A percentile compares a stretch with the other conserved stretches of the same genome.
Evolutionary conservation across 2,329 filamentous ascomycete genomes (phyloP).

Genomic region (Neoscytalidium dimidiatum): DNA sequence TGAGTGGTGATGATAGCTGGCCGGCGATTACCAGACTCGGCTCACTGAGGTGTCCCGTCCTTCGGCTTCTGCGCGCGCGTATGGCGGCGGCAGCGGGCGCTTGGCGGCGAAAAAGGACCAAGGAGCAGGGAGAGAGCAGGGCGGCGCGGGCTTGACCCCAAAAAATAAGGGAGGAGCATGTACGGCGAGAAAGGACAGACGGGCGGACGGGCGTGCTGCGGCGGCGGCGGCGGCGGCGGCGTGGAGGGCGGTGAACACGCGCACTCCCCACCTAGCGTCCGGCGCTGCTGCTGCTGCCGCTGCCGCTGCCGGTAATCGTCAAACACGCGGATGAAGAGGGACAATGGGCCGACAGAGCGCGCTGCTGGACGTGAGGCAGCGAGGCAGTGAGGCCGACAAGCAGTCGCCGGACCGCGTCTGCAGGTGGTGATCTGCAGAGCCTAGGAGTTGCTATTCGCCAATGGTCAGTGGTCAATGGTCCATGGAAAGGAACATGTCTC

Average conservation of each 20-base stretch:
- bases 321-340: slow-evolving; percentile 9
- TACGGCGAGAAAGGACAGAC: background rate
- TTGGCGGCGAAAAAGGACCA: background rate
- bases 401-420: background rate
- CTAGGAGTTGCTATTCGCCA: background rate
- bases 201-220: background rate
- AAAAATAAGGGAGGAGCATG: background rate
- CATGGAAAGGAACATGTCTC: slow-evolving; percentile 2
- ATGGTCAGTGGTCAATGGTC: background rate
- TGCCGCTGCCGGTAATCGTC: background rate
- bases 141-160: background rate
- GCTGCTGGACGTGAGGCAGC: background rate
- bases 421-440: slow-evolving; percentile 4
- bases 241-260: slow-evolving; percentile 1
- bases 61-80: background rate
- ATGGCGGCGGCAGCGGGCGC: background rate
- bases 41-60: background rate
- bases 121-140: background rate
- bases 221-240: too few species aligned
- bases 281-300: background rate
- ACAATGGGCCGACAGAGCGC: background rate
- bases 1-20: background rate
- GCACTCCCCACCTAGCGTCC: background rate
- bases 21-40: too few species aligned
- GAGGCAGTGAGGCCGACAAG: background rate